A percentile compares a stretch with the other conserved stretches of the same genome.
Evolutionary conservation across 805 yeast genomes (phyloP).

Genomic region (Lachancea sp.): DNA sequence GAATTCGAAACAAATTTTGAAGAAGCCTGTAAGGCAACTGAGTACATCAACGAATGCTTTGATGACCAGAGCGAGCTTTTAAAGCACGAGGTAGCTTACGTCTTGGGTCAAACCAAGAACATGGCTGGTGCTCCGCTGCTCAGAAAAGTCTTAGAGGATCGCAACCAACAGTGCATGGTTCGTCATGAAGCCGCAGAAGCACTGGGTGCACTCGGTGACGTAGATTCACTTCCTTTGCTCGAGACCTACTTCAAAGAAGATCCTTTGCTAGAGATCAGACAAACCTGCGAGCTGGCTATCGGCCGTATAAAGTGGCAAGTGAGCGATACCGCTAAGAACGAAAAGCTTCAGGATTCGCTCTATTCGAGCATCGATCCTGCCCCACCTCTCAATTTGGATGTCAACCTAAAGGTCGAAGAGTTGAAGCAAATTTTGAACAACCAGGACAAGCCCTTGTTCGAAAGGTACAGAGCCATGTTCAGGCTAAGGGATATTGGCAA

Average conservation of each 20-base stretch:
- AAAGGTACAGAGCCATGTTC: slow-evolving; percentile 98
- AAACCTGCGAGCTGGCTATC: slow-evolving; percentile 95
- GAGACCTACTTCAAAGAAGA: slow-evolving; percentile 61
- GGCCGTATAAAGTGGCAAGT: slow-evolving; percentile 92
- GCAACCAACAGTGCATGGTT: slow-evolving; percentile 85
- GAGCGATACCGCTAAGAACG: slow-evolving; percentile 57
- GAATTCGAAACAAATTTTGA: slow-evolving; percentile 49
- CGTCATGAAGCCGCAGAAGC: slow-evolving; percentile 99
- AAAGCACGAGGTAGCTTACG: slow-evolving; percentile 97
- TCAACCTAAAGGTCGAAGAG: slow-evolving; percentile 54
- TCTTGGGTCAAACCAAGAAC: slow-evolving; percentile 91
- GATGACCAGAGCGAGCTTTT: slow-evolving; percentile 76
- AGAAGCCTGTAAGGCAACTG: slow-evolving; percentile 61
- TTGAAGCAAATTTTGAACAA: slow-evolving; percentile 67
- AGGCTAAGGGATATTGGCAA: slow-evolving; percentile 91
- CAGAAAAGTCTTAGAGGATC: slow-evolving; percentile 60
- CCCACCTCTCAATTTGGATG: slow-evolving; percentile 80
- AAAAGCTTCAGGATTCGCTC: slow-evolving; percentile 65
- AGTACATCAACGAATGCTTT: slow-evolving; percentile 82
- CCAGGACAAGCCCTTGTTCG: slow-evolving; percentile 72
- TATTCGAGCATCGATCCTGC: slow-evolving; percentile 95
- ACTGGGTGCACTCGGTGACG: slow-evolving; percentile 88
- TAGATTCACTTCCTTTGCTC: slow-evolving; percentile 60
- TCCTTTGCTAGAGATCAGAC: slow-evolving; percentile 81
- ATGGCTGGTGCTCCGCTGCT: slow-evolving; percentile 68